Base-by-base conservation (phyloP, 495 filamentous ascomycete species). In the Talaromyces adpressus region DNA sequence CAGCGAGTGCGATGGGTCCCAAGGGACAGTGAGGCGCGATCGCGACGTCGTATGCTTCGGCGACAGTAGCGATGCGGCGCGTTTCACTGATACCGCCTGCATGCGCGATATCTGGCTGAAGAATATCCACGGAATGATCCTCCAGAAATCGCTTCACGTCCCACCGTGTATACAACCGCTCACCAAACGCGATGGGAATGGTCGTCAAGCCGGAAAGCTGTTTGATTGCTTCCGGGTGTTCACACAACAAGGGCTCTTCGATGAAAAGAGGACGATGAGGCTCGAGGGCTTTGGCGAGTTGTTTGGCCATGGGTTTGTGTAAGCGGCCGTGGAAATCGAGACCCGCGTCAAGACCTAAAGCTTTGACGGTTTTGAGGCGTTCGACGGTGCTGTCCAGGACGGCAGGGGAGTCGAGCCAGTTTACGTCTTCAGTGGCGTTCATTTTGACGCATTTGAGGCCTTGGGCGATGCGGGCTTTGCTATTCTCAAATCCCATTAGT, bases 251-350 rank as follows among this genome's bases (percentile, higher is more conserved):
- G 0, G 90, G 90, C 69, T 93, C 90, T 70, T 92, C 90, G 39
- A 93, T 86, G 75, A 93, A 93, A n/a, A 93, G 76, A 0, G 89
- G 90, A 6, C 77, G 75, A 63, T 91, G 80, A 3, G 87, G 87
- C 68, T 91, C 88, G 3, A 93, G 79, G 1, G 83, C 81, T 65
- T 84, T 87, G 23, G 87, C 86, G 16, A 93, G 79, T 65, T 91
- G 89, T 70, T 90, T 91, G 2, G 89, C 89, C 89, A 92, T 92
- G 9, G 89, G 88, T 66, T 89, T 89, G 76, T 92, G 90, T 4
- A 92, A 75, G 47, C 89, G 82, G 18, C 89, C 90, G 67, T 92
- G 90, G 73, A 92, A 92, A 72, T 93, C 90, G 23, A 93, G 76
- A 16, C 82, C 89, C 4, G 80, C 88, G 61, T 91, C 89, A 67